Evolutionary conservation across 768 basidiomycete species (phyloP).

Genomic region (Butyriboletus loyo): DNA sequence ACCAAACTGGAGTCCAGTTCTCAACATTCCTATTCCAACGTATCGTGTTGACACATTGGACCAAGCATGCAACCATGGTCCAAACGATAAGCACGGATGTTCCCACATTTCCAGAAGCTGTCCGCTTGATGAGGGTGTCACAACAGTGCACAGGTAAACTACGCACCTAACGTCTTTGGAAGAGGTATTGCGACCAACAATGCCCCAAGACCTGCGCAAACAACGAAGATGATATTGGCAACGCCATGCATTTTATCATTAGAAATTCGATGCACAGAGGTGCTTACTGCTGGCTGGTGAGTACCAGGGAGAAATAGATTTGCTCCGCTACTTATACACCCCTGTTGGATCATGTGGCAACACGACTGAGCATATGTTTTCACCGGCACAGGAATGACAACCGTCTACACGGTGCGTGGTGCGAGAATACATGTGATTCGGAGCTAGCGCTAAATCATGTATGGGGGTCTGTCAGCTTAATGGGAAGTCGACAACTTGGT

Average conservation of each 20-base stretch:
- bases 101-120: constrained; percentile 29
- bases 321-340: background rate
- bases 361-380: background rate
- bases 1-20: constrained; percentile 43
- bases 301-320: background rate
- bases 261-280: background rate
- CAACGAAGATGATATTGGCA: constrained; percentile 21
- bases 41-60: constrained; percentile 34
- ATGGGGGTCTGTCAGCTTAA: background rate
- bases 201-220: constrained; percentile 38
- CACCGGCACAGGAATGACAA: background rate
- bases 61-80: constrained; percentile 25
- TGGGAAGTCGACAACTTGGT: background rate
- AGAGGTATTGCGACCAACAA: constrained; percentile 44
- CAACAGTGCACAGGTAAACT: background rate
- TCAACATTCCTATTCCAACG: constrained; percentile 35
- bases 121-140: background rate
- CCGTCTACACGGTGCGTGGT: background rate
- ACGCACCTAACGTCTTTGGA: constrained; percentile 54
- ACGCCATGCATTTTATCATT: constrained; percentile 4
- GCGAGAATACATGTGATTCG: background rate
- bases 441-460: background rate
- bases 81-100: constrained; percentile 35
- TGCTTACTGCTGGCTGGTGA: background rate
- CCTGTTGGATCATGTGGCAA: background rate